Conservation (phyloP, 2,329 filamentous ascomycete genomes). For the Neobulgaria alba region DNA sequence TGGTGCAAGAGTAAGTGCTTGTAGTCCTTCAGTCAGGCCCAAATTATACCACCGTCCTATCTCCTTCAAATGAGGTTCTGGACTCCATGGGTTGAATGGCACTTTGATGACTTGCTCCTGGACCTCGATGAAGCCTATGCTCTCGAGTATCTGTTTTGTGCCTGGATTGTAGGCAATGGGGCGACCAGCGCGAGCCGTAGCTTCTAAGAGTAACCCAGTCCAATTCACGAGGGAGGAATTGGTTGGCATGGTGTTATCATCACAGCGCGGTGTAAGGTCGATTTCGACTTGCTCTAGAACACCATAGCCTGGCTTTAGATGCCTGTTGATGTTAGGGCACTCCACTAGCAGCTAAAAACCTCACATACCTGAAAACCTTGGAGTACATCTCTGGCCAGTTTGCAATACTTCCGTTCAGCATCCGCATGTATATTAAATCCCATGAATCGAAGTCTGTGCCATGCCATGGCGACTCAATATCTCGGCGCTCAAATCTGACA, state of each 20-base stretch:
- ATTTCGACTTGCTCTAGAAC: slow-evolving; percentile 84
- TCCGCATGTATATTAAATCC: slow-evolving; percentile 76
- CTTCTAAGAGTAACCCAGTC: slow-evolving; percentile 59
- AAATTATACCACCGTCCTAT: slow-evolving; percentile 80
- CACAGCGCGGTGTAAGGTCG: slow-evolving; percentile 67
- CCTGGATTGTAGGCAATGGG: slow-evolving; percentile 57
- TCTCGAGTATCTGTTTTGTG: slow-evolving; percentile 52
- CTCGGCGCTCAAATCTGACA: slow-evolving; percentile 59
- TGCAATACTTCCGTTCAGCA: slow-evolving; percentile 68
- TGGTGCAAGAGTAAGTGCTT: slow-evolving; percentile 65
- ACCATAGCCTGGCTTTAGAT: slow-evolving; percentile 68
- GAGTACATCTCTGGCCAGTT: slow-evolving; percentile 69
- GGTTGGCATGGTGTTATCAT: slow-evolving; percentile 51
- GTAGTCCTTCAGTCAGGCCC: slow-evolving; percentile 62
- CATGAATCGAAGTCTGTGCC: slow-evolving; percentile 31
- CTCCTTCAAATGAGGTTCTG: slow-evolving; percentile 53
- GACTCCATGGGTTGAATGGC: slow-evolving; percentile 67
- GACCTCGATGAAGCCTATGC: slow-evolving; percentile 73
- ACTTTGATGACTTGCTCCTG: slow-evolving; percentile 59
- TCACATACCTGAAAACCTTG: slow-evolving; percentile 55
- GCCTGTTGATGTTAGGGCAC: slow-evolving; percentile 36
- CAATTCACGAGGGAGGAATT: slow-evolving; percentile 56
- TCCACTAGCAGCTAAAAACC: not conserved
- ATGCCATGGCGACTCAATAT: slow-evolving; percentile 70
- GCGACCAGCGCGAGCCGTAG: slow-evolving; percentile 56